Percentiles rank a stretch among this genome's conserved stretches.
These are phyloP conservation scores for Hortaea sp. DNA, from an alignment of 2,329 filamentous ascomycete genomes.

Conservation along the genomic window DNA sequence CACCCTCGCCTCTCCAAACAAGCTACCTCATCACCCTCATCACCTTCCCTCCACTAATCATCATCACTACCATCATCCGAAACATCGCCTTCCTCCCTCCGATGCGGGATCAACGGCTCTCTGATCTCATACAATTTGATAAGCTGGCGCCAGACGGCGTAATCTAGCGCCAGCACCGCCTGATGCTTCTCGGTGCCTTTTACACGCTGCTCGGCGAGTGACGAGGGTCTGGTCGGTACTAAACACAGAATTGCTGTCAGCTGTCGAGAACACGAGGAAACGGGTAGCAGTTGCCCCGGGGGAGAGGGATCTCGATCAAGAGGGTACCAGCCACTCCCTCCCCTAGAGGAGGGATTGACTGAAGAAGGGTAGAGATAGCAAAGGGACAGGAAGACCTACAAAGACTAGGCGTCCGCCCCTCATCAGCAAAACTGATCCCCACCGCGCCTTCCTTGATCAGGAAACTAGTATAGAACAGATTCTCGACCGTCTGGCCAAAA, in stretches of 20 bases:
- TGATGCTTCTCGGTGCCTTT: constrained; percentile 57
- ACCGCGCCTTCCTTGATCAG: constrained; percentile 78
- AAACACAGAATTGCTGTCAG: too few species aligned
- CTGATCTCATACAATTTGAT: constrained; percentile 66
- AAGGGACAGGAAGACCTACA: constrained; percentile 12
- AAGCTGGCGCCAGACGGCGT: constrained; percentile 69
- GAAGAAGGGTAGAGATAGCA: neutral
- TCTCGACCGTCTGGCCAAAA: constrained; percentile 92
- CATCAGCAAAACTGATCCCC: constrained; percentile 61
- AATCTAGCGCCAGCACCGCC: constrained; percentile 80
- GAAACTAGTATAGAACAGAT: constrained; percentile 94
- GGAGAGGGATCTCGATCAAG: too few species aligned
- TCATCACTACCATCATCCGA: too few species aligned
- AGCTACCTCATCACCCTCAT: too few species aligned
- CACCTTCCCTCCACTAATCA: too few species aligned
- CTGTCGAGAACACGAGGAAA: too few species aligned
- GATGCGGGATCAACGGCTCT: constrained; percentile 77
- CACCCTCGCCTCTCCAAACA: too few species aligned
- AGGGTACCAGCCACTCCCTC: too few species aligned
- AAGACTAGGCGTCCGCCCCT: constrained; percentile 71
- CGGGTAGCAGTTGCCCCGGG: too few species aligned
- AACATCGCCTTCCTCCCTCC: constrained; percentile 24
- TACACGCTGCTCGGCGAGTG: constrained; percentile 44
- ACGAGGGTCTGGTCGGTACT: constrained; percentile 20
- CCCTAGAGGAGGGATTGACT: too few species aligned